Base-by-base conservation (phyloP, 257 asterid species). In the Nicotiana tomentosiformis region DNA sequence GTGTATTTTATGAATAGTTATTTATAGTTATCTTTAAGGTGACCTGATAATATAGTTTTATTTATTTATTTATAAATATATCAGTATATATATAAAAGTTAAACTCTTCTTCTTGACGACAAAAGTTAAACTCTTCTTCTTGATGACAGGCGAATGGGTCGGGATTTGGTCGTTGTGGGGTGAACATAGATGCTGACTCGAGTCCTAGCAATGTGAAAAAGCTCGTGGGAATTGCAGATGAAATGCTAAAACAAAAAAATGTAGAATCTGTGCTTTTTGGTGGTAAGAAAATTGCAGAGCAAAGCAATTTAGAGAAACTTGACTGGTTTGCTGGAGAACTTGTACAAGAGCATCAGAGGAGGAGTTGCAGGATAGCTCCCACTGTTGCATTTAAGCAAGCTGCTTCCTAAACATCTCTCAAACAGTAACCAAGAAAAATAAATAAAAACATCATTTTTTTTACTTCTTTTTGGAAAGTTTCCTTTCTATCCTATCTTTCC, bases 301-400 rank as follows among this genome's bases (percentile, higher is more conserved):
- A 92, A 55, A 93, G 91, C 86, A 92, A 93, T 84, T 67, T 78
- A 5, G 93, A 92, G 91, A 93, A 90, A 84, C 93, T 93, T 30
- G 97, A 93, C 64, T 89, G 93, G 93, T 90, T 93, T 67, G 97
- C 97, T 12, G 93, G 89, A 77, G 95, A 93, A 82, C 93, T 97
- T 17, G 94, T 95, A 84, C 87, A 88, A 30, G 99, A 97, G 89
- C 99, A 97, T 84, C 97, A 91, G 90, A 86, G 93, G 89, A 90
- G 97, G 92, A 89, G 94, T 88, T 87, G 89, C 83, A 82, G 97
- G 66, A 92, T 92, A 68, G 97, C 95, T 83, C 97, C 97, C 77
- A 93, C 97, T 61, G 97, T 93, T 80, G 93, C 91, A 37, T 88
- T 93, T 87, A 93, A 93, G 89, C 93, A 93, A 80, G 51, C 51